These are phyloP conservation scores for Globisporangium carolinianum DNA, from an alignment of 352 stramenopile genomes.

Conservation along the genomic window DNA sequence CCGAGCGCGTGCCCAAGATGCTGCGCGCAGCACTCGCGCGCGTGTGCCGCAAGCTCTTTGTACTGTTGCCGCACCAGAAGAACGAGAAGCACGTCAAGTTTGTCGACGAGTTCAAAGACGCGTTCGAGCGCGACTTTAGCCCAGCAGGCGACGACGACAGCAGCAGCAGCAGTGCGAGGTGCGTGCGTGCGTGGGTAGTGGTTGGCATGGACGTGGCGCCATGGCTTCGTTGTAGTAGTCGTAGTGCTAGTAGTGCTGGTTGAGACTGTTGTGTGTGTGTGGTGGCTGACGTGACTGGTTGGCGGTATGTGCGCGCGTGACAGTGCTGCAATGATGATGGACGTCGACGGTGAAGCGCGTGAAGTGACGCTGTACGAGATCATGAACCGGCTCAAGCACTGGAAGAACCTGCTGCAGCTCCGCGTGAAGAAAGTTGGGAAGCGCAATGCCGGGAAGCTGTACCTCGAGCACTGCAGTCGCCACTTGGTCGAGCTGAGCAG, in stretches of 20 bases:
- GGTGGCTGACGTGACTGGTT: neutral
- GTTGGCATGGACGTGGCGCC: no score
- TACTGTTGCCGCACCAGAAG: slow-evolving; percentile 69
- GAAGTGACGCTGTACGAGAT: slow-evolving; percentile 70
- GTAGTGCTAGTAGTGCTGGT: no score
- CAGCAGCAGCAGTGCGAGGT: slow-evolving; percentile 6
- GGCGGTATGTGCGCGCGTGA: neutral
- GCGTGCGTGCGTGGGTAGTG: slow-evolving; percentile 1
- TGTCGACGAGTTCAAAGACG: slow-evolving; percentile 80
- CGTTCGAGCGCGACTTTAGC: slow-evolving; percentile 85
- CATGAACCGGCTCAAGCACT: slow-evolving; percentile 88
- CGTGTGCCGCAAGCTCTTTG: slow-evolving; percentile 92
- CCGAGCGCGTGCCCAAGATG: slow-evolving; percentile 81
- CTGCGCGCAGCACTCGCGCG: slow-evolving; percentile 86
- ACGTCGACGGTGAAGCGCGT: slow-evolving; percentile 12
- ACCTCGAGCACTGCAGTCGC: slow-evolving; percentile 84
- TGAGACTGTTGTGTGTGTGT: no score
- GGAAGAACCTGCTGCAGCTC: slow-evolving; percentile 86
- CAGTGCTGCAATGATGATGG: slow-evolving; percentile 12
- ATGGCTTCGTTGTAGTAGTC: no score
- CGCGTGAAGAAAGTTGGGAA: slow-evolving; percentile 75
- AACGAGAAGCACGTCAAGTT: slow-evolving; percentile 86
- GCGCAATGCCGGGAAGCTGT: slow-evolving; percentile 60
- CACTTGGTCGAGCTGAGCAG: slow-evolving; percentile 85
- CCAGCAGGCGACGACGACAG: slow-evolving; percentile 21